These are phyloP conservation scores for Suillus decipiens DNA, from an alignment of 768 basidiomycete genomes.

Conservation along the genomic window DNA sequence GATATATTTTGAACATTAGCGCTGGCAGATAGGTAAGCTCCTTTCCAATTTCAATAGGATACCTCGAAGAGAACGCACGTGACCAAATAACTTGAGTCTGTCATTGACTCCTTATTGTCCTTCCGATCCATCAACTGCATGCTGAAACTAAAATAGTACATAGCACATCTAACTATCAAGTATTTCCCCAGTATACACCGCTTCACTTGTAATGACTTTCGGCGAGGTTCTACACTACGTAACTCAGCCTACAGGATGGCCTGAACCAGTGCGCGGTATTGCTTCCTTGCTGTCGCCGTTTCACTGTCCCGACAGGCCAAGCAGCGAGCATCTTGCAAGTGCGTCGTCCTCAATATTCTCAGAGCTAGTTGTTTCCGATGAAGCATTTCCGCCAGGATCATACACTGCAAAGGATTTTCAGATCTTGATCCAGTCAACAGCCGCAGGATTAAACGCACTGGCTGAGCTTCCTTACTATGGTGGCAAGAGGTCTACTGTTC, in stretches of 20 bases:
- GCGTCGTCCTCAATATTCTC: not conserved
- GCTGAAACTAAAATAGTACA: not conserved
- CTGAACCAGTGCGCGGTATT: not conserved
- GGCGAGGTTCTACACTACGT: not conserved
- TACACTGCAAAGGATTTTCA: not conserved
- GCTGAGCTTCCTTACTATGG: not conserved
- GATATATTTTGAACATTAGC: not conserved
- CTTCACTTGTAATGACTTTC: not conserved
- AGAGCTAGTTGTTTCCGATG: not conserved
- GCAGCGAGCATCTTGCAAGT: not conserved
- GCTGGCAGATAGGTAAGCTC: not conserved
- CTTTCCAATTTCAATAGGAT: too few species aligned
- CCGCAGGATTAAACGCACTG: not conserved
- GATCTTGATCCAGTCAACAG: not conserved
- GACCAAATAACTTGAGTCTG: not conserved
- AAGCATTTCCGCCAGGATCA: not conserved
- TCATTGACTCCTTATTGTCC: not conserved
- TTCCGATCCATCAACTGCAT: not conserved
- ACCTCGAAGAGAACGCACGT: not conserved
- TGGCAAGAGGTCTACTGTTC: not conserved
- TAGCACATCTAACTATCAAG: not conserved
- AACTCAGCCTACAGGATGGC: not conserved
- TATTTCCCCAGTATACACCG: not conserved
- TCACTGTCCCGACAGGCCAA: not conserved
- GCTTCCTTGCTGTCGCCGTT: not conserved